Evolutionary conservation across 1,284 basidiomycete genomes (phyloP), one percentile per base, ranked within the genome.

Genomic region (Apiotrichum laibachii): DNA sequence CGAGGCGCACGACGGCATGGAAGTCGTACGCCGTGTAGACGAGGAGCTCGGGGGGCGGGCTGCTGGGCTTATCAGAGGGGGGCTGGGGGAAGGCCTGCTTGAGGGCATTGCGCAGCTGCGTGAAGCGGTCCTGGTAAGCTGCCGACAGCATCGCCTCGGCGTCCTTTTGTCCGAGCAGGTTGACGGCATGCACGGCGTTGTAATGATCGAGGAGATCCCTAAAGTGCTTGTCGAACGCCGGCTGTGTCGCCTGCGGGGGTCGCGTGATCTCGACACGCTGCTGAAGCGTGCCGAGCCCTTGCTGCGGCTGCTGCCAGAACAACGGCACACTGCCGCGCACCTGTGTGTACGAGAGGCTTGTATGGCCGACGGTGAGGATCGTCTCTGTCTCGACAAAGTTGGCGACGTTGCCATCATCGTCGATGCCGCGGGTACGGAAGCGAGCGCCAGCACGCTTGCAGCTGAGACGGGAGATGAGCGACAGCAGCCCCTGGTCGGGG

Each of bases 351-450:
- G 91, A 93, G 73, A 92, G 86, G 72, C 85, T 88, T 65, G 90
- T 84, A 60, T 88, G 86, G 59, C 90, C 87, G 18, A 88, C 89
- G 63, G 87, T 88, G 72, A 98, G 85, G 50, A 97, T 82, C 0
- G 89, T 89, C 80, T 99, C 95, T 8, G 94, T 95, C 88, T 97
- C 95, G 39, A 96, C 96, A 78, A 97, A 98, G 73, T 99, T 98
- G 50, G 96, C 96, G 19, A 90, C 90, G 72, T 96, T 89, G 43
- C 96, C 95, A 69, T 97, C 92, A 74, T 99, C 96, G 72, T 99
- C 96, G 22, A 99, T 89, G 0, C 96, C 96, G 59, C 96, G 85
- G 4, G 94, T 95, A 72, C 97, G 95, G 81, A 97, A 99, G 35
- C 96, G 86, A 19, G 96, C 98, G 2, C 96, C 96, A 19, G 96